phyloP scores from a whole-genome alignment of 495 filamentous ascomycete genomes.

The Ramalina intermedia region DNA sequence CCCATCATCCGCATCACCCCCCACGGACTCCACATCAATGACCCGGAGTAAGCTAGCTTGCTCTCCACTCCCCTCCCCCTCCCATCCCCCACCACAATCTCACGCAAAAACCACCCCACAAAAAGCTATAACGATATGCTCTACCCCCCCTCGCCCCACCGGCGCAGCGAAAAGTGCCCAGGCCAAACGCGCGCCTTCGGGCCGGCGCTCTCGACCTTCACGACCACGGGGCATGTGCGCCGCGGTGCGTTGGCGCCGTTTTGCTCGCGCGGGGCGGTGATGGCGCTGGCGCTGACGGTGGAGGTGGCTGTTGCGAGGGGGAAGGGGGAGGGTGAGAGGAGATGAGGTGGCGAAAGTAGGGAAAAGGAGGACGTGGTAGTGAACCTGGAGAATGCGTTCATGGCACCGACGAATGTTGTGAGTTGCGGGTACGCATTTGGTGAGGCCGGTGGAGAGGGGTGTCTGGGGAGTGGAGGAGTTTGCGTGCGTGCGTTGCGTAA shows the following conservation, averaged over 20 bases:
- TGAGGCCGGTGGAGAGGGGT: neutral
- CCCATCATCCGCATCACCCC: constrained; percentile 48
- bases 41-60: constrained; percentile 22
- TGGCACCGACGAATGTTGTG: constrained; percentile 23
- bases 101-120: constrained; percentile 17
- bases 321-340: neutral
- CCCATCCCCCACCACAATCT: constrained; percentile 20
- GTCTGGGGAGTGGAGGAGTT: constrained; percentile 6
- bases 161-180: constrained; percentile 19
- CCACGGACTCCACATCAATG: constrained; percentile 37
- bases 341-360: too few relatives aligned
- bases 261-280: constrained; percentile 16
- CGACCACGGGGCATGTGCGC: constrained; percentile 17
- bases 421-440: constrained; percentile 13
- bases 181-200: constrained; percentile 21
- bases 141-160: constrained; percentile 20
- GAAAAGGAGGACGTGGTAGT: too few relatives aligned
- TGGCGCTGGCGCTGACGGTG: constrained; percentile 10
- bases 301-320: constrained; percentile 3
- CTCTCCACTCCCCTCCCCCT: too few relatives aligned
- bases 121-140: constrained; percentile 29
- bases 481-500: neutral
- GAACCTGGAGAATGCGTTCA: constrained; percentile 25
- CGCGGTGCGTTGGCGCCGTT: constrained; percentile 26
- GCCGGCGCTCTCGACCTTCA: constrained; percentile 14